Conservation (phyloP, 768 basidiomycete species). For the Roridomyces roridus region DNA sequence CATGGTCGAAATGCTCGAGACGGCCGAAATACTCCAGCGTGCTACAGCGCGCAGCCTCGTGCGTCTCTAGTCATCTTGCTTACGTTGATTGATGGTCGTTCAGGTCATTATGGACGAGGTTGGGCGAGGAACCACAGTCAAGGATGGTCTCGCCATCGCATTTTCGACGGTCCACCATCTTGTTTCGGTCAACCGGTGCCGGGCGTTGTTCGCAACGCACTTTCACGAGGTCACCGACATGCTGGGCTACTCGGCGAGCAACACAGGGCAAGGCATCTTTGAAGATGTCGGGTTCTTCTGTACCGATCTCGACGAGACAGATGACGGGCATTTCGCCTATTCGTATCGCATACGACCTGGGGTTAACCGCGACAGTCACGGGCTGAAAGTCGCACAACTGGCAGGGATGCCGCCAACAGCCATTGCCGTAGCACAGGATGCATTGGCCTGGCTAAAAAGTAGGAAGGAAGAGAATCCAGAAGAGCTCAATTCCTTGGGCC, state of each 20-base stretch:
- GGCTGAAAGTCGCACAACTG: conserved; percentile 85
- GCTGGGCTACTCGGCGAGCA: conserved; percentile 63
- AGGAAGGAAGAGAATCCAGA: conserved; percentile 27
- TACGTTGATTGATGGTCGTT: conserved; percentile 1
- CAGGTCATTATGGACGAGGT: conserved; percentile 99
- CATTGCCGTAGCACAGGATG: conserved; percentile 63
- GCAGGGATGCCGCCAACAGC: conserved; percentile 80
- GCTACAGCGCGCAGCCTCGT: conserved; percentile 88
- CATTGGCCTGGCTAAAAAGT: conserved; percentile 48
- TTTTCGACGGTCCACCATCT: conserved; percentile 91
- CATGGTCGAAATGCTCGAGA: conserved; percentile 98
- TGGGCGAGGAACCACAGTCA: conserved; percentile 93
- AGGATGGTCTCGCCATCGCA: conserved; percentile 92
- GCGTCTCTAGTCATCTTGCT: conserved; percentile 29
- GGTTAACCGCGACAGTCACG: conserved; percentile 90
- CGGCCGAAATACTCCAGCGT: conserved; percentile 84
- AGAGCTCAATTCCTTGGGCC: conserved; percentile 40
- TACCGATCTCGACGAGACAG: conserved; percentile 82
- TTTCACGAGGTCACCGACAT: conserved; percentile 93
- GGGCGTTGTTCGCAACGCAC: conserved; percentile 97
- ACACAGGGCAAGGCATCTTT: conserved; percentile 55
- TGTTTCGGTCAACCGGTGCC: conserved; percentile 69
- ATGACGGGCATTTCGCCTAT: conserved; percentile 80
- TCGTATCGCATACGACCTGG: conserved; percentile 82
- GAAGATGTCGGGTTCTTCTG: conserved; percentile 82